Evolutionary conservation across 345 rosid genomes (phyloP).

Genomic region (Eucalyptus viminalis): DNA sequence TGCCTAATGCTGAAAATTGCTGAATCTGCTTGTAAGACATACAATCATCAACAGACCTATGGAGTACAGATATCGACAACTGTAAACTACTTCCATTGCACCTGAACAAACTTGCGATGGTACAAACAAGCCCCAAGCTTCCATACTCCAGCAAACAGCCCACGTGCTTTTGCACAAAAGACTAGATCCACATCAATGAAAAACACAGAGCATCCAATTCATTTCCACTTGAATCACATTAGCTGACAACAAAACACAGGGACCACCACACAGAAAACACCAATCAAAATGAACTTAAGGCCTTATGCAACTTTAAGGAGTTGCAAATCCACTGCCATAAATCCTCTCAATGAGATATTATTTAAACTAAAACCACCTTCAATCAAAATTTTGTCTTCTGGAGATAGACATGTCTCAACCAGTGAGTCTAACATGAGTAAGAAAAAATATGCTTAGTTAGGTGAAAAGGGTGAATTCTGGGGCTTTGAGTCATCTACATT

Average conservation of each 20-base stretch:
- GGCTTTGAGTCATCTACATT: neutral
- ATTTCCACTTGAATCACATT: neutral
- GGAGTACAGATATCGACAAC: neutral
- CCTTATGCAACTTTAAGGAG: neutral
- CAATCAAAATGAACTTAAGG: neutral
- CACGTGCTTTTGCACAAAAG: neutral
- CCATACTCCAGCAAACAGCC: neutral
- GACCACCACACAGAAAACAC: neutral
- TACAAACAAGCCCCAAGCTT: neutral
- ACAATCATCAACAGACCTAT: neutral
- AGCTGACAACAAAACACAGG: neutral
- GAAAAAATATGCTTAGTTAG: neutral
- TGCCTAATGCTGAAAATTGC: neutral
- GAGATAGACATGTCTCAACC: neutral
- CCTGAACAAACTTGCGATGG: neutral
- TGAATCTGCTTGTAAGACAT: neutral
- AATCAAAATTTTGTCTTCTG: neutral
- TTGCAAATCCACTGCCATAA: neutral
- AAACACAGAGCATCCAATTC: neutral
- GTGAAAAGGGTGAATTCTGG: neutral
- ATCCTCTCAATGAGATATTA: neutral
- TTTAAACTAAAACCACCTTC: neutral
- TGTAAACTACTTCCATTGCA: neutral
- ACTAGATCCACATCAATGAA: neutral
- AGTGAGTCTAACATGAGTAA: neutral